Evolutionary conservation across 164 flowering plant species (phyloP).

Genomic region (Annona cherimola): DNA sequence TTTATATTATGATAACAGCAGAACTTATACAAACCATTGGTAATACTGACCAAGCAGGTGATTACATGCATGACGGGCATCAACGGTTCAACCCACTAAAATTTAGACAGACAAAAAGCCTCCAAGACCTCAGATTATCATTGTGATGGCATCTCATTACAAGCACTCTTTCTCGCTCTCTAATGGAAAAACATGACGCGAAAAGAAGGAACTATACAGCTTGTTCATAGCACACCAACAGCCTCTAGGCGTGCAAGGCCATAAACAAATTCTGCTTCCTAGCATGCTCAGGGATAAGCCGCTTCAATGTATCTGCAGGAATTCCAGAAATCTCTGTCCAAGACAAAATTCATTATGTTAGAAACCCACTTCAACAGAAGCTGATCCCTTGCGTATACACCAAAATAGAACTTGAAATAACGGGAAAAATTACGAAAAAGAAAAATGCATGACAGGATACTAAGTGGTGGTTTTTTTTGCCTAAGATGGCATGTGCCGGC

Average conservation of each 20-base stretch:
- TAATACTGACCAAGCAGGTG: neutral
- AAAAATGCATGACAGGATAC: no score
- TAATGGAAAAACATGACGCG: neutral
- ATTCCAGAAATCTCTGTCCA: constrained; percentile 64
- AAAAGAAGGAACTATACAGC: constrained; percentile 6
- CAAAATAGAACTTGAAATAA: neutral
- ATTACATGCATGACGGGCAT: neutral
- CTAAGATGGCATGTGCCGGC: no score
- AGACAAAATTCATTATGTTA: neutral
- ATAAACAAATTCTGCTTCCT: constrained; percentile 89
- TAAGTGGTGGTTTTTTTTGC: no score
- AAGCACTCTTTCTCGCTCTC: neutral
- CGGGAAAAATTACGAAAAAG: no score
- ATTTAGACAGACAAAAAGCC: constrained; percentile 2
- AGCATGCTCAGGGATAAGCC: constrained; percentile 89
- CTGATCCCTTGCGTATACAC: neutral
- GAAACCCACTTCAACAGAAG: neutral
- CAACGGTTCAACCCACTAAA: neutral
- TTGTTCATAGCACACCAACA: neutral
- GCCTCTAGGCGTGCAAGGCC: constrained; percentile 61
- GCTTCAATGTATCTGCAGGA: constrained; percentile 47
- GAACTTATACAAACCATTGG: neutral
- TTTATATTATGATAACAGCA: no score
- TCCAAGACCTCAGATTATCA: neutral
- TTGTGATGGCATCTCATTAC: neutral